Percentiles rank a stretch among this genome's conserved stretches.
Evolutionary conservation across 1,139 yeast genomes (phyloP).

Genomic region (Magnusiomyces ingens): DNA sequence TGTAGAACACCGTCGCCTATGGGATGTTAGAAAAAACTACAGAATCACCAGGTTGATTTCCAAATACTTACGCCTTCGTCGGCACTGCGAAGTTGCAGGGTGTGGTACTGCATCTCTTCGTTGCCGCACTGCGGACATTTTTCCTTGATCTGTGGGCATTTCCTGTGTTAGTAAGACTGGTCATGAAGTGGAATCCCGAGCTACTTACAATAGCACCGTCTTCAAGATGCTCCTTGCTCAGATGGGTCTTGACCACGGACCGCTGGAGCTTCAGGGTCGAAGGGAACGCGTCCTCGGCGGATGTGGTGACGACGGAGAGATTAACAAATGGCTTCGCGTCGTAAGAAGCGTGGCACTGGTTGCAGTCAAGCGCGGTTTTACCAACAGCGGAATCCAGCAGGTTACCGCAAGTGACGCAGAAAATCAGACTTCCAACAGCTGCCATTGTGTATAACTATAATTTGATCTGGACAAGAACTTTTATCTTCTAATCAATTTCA

Average conservation of each 20-base stretch:
- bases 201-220: constrained; percentile 70
- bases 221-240: constrained; percentile 70
- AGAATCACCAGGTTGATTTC: constrained; percentile 16
- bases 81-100: constrained; percentile 92
- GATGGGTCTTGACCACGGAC: constrained; percentile 81
- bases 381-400: constrained; percentile 64
- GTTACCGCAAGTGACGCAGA: constrained; percentile 92
- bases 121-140: constrained; percentile 97
- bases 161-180: not conserved
- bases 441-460: constrained; percentile 48
- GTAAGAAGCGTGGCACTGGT: constrained; percentile 57
- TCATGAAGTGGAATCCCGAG: not conserved
- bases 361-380: constrained; percentile 44
- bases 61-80: constrained; percentile 73
- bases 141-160: constrained; percentile 64
- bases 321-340: constrained; percentile 55
- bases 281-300: constrained; percentile 90
- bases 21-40: constrained; percentile 9
- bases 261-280: constrained; percentile 71
- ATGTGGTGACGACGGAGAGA: constrained; percentile 77
- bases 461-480: not conserved
- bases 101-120: constrained; percentile 97
- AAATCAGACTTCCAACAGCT: constrained; percentile 88
- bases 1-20: constrained; percentile 51
- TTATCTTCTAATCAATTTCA: not conserved